Evolutionary conservation across 1,284 basidiomycete genomes (phyloP).

Genomic region (Thecaphora frezii): DNA sequence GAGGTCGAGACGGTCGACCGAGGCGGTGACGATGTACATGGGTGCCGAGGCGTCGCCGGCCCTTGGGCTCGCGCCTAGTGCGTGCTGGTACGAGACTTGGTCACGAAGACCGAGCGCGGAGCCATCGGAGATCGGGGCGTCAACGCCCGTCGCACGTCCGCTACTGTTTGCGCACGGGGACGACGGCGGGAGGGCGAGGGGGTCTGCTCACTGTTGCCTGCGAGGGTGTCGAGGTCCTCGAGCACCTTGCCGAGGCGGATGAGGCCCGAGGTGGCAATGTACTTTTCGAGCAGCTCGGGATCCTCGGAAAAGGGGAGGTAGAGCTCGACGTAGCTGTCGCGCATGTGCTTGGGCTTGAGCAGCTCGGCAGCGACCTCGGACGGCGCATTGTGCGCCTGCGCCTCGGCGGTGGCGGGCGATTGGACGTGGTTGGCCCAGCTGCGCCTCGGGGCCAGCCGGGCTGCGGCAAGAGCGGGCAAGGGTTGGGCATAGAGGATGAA

Average conservation of each 20-base stretch:
- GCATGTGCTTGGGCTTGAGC: slow-evolving; percentile 47
- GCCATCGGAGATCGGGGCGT: no score
- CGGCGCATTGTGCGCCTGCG: neutral
- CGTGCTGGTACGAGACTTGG: slow-evolving; percentile 57
- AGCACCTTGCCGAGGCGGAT: slow-evolving; percentile 60
- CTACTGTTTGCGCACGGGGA: no score
- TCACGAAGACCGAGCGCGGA: neutral
- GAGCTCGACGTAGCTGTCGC: slow-evolving; percentile 56
- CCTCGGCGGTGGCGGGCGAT: neutral
- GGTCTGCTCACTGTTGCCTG: slow-evolving; percentile 45
- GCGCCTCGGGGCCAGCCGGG: slow-evolving; percentile 29
- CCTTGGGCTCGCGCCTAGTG: slow-evolving; percentile 53
- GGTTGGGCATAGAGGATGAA: neutral
- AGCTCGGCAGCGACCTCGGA: slow-evolving; percentile 22
- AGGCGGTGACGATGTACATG: slow-evolving; percentile 60
- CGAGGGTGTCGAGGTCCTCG: slow-evolving; percentile 59
- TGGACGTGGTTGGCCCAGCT: slow-evolving; percentile 42
- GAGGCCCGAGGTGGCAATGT: slow-evolving; percentile 56
- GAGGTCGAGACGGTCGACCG: slow-evolving; percentile 58
- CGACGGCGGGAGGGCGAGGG: no score
- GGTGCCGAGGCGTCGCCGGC: slow-evolving; percentile 43
- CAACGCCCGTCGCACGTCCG: no score
- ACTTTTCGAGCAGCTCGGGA: slow-evolving; percentile 52
- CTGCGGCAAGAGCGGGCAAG: no score
- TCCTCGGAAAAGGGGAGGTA: slow-evolving; percentile 56